These are phyloP conservation scores for Fusarium globosum DNA, from an alignment of 2,329 filamentous ascomycete genomes.

Conservation along the genomic window DNA sequence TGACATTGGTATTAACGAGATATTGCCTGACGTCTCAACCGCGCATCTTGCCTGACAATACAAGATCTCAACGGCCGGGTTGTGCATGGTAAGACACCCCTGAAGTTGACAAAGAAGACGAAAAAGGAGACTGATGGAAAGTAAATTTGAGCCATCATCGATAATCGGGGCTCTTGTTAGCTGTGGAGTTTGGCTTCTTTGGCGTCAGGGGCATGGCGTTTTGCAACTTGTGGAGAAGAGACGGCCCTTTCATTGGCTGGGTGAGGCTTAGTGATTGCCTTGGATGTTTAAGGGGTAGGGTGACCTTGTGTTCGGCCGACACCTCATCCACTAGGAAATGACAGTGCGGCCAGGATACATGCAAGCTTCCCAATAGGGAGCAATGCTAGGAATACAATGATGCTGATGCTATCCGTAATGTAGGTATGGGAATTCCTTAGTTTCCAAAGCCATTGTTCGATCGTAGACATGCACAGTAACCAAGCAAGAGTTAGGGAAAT, in stretches of 20 bases:
- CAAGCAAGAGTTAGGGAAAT: neutral
- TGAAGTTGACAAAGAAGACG: slow-evolving; percentile 8
- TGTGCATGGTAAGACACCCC: neutral
- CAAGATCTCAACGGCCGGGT: slow-evolving; percentile 18
- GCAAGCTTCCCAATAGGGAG: neutral
- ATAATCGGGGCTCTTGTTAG: slow-evolving; percentile 18
- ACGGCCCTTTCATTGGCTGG: slow-evolving; percentile 12
- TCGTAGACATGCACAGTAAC: neutral
- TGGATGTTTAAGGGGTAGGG: slow-evolving; percentile 23
- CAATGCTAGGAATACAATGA: neutral
- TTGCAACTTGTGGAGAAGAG: slow-evolving; percentile 31
- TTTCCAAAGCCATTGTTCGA: neutral
- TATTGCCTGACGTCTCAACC: slow-evolving; percentile 2
- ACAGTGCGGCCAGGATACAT: neutral
- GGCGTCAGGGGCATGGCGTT: slow-evolving; percentile 37
- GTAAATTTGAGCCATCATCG: slow-evolving; percentile 39
- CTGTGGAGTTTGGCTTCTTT: slow-evolving; percentile 27
- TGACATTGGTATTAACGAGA: neutral
- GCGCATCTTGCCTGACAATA: neutral
- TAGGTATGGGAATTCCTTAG: neutral
- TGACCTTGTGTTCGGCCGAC: slow-evolving; percentile 25
- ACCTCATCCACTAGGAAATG: neutral
- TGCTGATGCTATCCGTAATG: neutral
- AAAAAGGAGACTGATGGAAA: slow-evolving; percentile 14
- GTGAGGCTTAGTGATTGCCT: slow-evolving; percentile 11